Percentiles rank a stretch among this genome's conserved stretches.
phyloP scores from a whole-genome alignment of 1,139 yeast species.

The Pichia inconspicua region DNA sequence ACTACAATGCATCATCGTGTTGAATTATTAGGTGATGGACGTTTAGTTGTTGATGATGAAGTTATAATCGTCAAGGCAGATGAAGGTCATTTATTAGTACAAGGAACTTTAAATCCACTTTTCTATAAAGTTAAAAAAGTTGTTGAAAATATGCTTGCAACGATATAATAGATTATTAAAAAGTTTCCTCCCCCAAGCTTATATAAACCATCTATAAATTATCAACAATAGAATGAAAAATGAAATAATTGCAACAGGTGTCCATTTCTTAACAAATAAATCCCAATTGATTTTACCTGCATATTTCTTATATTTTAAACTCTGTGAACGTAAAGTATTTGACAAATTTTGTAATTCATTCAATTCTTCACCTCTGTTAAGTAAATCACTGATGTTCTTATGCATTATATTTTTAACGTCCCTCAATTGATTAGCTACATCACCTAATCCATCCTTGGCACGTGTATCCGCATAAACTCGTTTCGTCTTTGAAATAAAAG shows the following conservation, averaged over 20 bases:
- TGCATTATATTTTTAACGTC: constrained; percentile 96
- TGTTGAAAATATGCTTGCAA: constrained; percentile 75
- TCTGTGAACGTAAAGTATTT: constrained; percentile 68
- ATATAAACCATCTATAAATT: constrained; percentile 72
- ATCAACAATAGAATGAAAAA: constrained; percentile 61
- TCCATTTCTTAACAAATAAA: constrained; percentile 79
- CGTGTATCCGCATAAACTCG: constrained; percentile 85
- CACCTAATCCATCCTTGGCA: constrained; percentile 53
- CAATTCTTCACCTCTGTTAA: constrained; percentile 89
- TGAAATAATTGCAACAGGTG: constrained; percentile 71
- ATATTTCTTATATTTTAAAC: constrained; percentile 79
- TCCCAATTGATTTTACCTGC: constrained; percentile 90
- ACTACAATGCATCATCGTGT: constrained; percentile 57
- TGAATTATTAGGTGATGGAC: constrained; percentile 90
- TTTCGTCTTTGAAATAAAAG: constrained; percentile 77
- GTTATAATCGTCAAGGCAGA: constrained; percentile 70
- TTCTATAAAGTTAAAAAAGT: constrained; percentile 75
- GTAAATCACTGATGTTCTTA: constrained; percentile 86
- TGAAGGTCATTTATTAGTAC: constrained; percentile 77
- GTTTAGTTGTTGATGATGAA: constrained; percentile 72
- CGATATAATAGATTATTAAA: constrained; percentile 36
- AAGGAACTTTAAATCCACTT: constrained; percentile 62
- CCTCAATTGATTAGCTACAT: constrained; percentile 79
- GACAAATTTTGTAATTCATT: constrained; percentile 91
- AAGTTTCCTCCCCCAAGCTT: neutral